These are phyloP conservation scores for Clitopilus passeckerianus DNA, from an alignment of 768 basidiomycete genomes.

Conservation along the genomic window DNA sequence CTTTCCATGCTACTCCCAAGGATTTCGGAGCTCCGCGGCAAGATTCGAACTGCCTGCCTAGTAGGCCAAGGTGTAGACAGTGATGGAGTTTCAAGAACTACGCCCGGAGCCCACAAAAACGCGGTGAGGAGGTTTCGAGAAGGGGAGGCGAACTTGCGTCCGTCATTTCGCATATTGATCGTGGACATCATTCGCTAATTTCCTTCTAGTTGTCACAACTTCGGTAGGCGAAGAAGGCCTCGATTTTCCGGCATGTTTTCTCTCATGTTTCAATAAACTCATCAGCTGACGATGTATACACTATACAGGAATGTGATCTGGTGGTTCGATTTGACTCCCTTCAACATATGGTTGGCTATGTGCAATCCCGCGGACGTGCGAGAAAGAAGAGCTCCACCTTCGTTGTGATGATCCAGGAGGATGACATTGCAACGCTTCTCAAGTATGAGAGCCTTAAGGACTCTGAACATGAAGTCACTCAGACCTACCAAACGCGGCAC, in stretches of 20 bases:
- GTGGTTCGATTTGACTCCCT: constrained; percentile 83
- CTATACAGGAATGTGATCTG: constrained; percentile 73
- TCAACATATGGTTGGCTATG: constrained; percentile 80
- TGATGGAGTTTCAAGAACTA: constrained; percentile 34
- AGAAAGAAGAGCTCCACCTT: constrained; percentile 73
- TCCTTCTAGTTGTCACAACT: constrained; percentile 63
- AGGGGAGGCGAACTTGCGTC: constrained; percentile 63
- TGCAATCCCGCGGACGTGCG: constrained; percentile 87
- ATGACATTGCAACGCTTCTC: constrained; percentile 46
- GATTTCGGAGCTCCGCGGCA: constrained; percentile 50
- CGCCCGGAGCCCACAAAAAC: constrained; percentile 45
- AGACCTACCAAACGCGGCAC: constrained; percentile 54
- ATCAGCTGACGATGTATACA: constrained; percentile 3
- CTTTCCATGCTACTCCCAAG: constrained; percentile 61
- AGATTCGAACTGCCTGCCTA: constrained; percentile 58
- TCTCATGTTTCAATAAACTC: neutral
- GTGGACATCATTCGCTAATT: constrained; percentile 1
- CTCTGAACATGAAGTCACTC: constrained; percentile 61
- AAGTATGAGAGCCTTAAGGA: constrained; percentile 55
- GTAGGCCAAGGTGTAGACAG: constrained; percentile 62
- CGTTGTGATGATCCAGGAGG: constrained; percentile 73
- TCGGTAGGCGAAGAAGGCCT: constrained; percentile 91
- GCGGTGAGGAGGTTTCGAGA: constrained; percentile 62
- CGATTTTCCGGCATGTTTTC: constrained; percentile 64
- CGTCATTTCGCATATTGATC: constrained; percentile 20